phyloP scores from a whole-genome alignment of 2,329 filamentous ascomycete genomes.

The Neopestalotiopsis rosae region DNA sequence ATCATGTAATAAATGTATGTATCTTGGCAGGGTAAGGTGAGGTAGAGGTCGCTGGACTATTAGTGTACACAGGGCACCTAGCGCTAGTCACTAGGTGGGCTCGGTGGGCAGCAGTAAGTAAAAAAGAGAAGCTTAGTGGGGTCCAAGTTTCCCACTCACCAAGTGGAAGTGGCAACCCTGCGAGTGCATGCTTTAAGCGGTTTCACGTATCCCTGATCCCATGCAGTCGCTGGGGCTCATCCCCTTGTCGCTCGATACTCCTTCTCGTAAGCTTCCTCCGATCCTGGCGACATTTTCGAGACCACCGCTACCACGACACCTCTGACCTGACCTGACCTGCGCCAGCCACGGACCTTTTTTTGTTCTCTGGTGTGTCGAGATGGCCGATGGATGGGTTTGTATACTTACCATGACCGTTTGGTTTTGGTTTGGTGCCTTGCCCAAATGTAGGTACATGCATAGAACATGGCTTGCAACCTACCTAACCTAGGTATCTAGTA shows the following conservation, averaged over 20 bases:
- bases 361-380: too few species aligned
- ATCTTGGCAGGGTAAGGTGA: not conserved
- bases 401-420: not conserved
- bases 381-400: not conserved
- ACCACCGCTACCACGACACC: not conserved
- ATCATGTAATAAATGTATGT: not conserved
- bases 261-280: conserved; percentile 27
- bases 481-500: not conserved
- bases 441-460: not conserved
- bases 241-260: conserved; percentile 30
- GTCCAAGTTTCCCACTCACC: conserved; percentile 7
- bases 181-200: conserved; percentile 30
- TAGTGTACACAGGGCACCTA: not conserved
- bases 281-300: conserved; percentile 16
- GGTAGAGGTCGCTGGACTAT: not conserved
- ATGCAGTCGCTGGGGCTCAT: conserved; percentile 35
- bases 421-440: too few species aligned
- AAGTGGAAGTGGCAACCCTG: conserved; percentile 26
- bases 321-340: not conserved
- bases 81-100: not conserved
- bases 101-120: not conserved
- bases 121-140: conserved; percentile 12
- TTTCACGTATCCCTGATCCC: conserved; percentile 37
- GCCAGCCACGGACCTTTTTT: conserved; percentile 15
- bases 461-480: not conserved